Evolutionary conservation across 176 grass and related monocot species (phyloP).

Genomic region (Zoysia pacifica): DNA sequence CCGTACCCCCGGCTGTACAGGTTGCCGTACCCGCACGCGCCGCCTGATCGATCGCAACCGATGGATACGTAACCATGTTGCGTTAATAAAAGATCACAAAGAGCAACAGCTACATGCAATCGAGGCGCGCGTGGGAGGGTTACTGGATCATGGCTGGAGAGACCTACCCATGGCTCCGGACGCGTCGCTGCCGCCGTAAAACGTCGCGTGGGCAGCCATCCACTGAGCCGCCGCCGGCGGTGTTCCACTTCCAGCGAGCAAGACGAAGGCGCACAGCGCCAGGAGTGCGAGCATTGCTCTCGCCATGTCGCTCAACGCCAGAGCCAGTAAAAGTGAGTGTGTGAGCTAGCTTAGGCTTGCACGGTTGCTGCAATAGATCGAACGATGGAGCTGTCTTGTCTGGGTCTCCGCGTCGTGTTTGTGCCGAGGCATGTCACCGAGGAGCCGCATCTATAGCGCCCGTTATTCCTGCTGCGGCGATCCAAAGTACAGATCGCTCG

Average conservation of each 20-base stretch:
- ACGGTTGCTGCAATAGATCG: too few species aligned
- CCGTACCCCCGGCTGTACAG: slow-evolving; percentile 64
- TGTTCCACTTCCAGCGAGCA: not conserved
- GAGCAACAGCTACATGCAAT: too few species aligned
- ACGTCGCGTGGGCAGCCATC: not conserved
- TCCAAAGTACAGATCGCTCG: too few species aligned
- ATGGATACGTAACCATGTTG: too few species aligned
- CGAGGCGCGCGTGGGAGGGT: too few species aligned
- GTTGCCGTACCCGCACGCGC: slow-evolving; percentile 62
- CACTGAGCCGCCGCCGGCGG: not conserved
- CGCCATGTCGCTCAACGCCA: slow-evolving; percentile 17
- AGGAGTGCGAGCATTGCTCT: not conserved
- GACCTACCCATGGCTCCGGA: slow-evolving; percentile 32
- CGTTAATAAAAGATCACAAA: too few species aligned
- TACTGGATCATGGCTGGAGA: too few species aligned
- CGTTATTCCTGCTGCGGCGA: not conserved
- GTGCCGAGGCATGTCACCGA: not conserved
- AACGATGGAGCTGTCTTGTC: too few species aligned
- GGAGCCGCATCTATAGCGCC: not conserved
- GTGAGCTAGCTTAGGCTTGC: too few species aligned
- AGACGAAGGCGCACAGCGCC: not conserved
- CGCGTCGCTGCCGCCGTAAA: slow-evolving; percentile 33
- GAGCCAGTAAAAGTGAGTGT: too few species aligned
- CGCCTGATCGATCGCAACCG: not conserved
- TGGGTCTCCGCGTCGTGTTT: not conserved